These are phyloP conservation scores for Boletus vermiculosoides DNA, from an alignment of 768 basidiomycete genomes.

Conservation along the genomic window DNA sequence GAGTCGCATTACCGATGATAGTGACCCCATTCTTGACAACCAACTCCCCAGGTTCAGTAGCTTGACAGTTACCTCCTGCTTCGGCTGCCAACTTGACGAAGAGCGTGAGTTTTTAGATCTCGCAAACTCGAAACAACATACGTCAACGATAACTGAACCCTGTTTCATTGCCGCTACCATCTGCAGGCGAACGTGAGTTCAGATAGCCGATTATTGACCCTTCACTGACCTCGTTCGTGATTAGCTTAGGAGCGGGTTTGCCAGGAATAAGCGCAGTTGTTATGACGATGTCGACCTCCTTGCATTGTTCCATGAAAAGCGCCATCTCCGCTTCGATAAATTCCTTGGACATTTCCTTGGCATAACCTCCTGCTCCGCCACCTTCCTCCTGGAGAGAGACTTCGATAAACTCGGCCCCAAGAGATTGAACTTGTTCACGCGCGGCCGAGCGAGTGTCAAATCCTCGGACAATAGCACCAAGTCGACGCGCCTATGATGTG, in stretches of 20 bases:
- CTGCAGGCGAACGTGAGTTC: slow-evolving; percentile 25
- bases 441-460: slow-evolving; percentile 86
- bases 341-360: slow-evolving; percentile 88
- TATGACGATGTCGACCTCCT: slow-evolving; percentile 86
- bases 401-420: slow-evolving; percentile 89
- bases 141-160: slow-evolving; percentile 85
- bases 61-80: slow-evolving; percentile 87
- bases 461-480: slow-evolving; percentile 86
- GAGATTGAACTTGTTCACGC: slow-evolving; percentile 85
- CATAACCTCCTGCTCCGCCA: slow-evolving; percentile 80
- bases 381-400: slow-evolving; percentile 80
- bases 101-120: slow-evolving; percentile 13
- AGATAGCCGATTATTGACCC: background rate
- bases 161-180: slow-evolving; percentile 93
- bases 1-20: slow-evolving; percentile 57
- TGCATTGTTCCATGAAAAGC: slow-evolving; percentile 83
- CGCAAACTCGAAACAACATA: slow-evolving; percentile 14
- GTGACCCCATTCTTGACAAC: slow-evolving; percentile 73
- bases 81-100: slow-evolving; percentile 59
- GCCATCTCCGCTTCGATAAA: slow-evolving; percentile 89
- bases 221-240: slow-evolving; percentile 57
- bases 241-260: slow-evolving; percentile 81
- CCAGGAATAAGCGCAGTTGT: slow-evolving; percentile 89
- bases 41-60: slow-evolving; percentile 75
- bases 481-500: slow-evolving; percentile 60